Evolutionary conservation across 495 filamentous ascomycete genomes (phyloP), one percentile per base, ranked within the genome.

Genomic region (Melanomma pulvis-pyrius): DNA sequence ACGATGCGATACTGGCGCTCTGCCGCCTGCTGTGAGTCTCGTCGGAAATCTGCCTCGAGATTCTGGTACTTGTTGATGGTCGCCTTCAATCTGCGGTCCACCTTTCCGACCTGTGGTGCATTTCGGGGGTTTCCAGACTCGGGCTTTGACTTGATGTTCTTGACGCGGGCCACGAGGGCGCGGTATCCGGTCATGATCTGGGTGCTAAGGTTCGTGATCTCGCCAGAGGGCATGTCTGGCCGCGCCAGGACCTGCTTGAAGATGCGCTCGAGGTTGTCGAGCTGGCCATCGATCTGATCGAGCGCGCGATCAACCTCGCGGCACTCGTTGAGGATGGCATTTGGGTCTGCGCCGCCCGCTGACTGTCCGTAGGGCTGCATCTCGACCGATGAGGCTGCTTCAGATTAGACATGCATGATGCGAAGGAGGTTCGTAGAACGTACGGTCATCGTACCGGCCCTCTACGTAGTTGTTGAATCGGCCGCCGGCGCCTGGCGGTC

Each of bases 1-100:
- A 94, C 92, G 73, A 97, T 96, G 63, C 90, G 85, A 76, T 93
- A 94, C 71, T 96, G 92, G 55, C 94, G 86, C 64, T 87, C 90
- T 77, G 92, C 88, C 75, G 94, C 92, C 44, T 88, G 88, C 63
- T 87, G 81, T n/a, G 92, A 81, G 68, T 88, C 86, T 75, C 89
- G 87, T 69, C 88, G 84, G 81, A 90, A 96, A 32, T 86, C 82
- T 1, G 82, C 81, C 76, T 97, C 93, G 46, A 89, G 77, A 63
- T 82, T 81, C 77, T 92, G 91, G 80, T 93, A 97, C 51, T 86
- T 81, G 59, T 90, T 84, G 75, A 96, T 90, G 50, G 90, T 88
- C 63, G 80, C 79, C 77, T 91, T 89, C 58, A 97, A 80, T 60
- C 88, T 84, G n/a, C 88, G 81, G 73, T 93, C 91, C 53, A 91